Percentiles rank a stretch among this genome's conserved stretches.
phyloP scores from a whole-genome alignment of 1,284 basidiomycete genomes.

The Cutaneotrichosporon cyanovorans region DNA sequence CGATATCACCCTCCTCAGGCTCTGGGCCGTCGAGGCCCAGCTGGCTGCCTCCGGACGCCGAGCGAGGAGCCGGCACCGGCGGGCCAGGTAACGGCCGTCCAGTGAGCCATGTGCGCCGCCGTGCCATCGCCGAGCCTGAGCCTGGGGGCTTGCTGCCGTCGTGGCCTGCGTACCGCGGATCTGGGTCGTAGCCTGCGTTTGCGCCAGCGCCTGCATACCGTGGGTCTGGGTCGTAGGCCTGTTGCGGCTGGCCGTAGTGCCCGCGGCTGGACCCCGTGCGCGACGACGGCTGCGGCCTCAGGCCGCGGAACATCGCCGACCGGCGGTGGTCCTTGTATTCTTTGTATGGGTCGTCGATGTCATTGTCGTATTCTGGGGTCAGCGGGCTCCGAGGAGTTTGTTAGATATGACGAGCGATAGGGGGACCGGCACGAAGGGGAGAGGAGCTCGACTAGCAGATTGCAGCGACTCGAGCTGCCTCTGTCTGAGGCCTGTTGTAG shows the following conservation, averaged over 20 bases:
- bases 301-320: slow-evolving; percentile 33
- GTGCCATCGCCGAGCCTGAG: no score
- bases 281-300: background rate
- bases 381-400: background rate
- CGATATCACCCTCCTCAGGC: no score
- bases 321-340: slow-evolving; percentile 23
- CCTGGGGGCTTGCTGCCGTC: no score
- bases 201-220: no score
- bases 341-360: slow-evolving; percentile 17
- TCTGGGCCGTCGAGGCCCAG: no score
- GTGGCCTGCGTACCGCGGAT: no score
- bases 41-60: no score
- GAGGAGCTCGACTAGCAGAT: background rate
- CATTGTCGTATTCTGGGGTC: slow-evolving; percentile 42
- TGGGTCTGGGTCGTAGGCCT: background rate
- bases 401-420: slow-evolving; percentile 4
- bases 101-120: background rate
- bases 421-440: background rate
- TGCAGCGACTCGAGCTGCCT: background rate
- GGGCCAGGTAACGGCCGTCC: background rate
- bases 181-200: no score
- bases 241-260: no score
- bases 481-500: no score
- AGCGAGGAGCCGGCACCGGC: no score
- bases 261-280: background rate